phyloP scores from a whole-genome alignment of 352 stramenopile genomes.

The Pythium periplocum region DNA sequence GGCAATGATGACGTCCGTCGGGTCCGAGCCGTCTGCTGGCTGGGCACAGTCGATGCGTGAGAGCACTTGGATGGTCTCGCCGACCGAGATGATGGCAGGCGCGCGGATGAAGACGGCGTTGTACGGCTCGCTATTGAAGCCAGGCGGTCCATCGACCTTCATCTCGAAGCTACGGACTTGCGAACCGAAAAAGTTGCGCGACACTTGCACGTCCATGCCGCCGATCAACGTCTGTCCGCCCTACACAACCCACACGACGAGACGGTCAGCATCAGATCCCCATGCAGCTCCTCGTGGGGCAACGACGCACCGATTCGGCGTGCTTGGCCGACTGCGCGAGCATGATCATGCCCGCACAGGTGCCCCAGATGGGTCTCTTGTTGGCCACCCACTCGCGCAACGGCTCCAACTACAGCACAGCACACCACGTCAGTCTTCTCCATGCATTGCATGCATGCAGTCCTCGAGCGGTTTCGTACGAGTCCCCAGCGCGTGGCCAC shows the following conservation, averaged over 20 bases:
- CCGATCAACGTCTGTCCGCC: constrained; percentile 93
- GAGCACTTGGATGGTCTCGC: constrained; percentile 88
- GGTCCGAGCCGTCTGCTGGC: constrained; percentile 70
- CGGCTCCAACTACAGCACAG: constrained; percentile 34
- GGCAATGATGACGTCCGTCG: constrained; percentile 76
- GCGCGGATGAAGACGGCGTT: constrained; percentile 96
- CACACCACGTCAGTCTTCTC: not conserved
- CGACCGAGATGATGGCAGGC: constrained; percentile 92
- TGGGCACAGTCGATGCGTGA: constrained; percentile 77
- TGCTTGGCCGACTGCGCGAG: constrained; percentile 82
- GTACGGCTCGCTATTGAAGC: constrained; percentile 67
- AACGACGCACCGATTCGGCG: constrained; percentile 65
- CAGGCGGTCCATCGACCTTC: constrained; percentile 46
- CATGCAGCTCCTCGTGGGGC: too few relatives aligned
- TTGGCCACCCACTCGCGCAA: constrained; percentile 74
- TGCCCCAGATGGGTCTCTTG: constrained; percentile 91
- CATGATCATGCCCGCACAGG: constrained; percentile 97
- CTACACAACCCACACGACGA: constrained; percentile 11
- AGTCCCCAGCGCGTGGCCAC: constrained; percentile 81
- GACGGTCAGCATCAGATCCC: too few relatives aligned
- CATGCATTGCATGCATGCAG: not conserved
- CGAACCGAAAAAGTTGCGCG: constrained; percentile 96
- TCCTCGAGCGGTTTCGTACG: constrained; percentile 10
- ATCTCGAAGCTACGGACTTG: constrained; percentile 87
- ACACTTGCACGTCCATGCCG: constrained; percentile 94